A percentile compares a stretch with the other conserved stretches of the same genome.
These are phyloP conservation scores for Cordyceps cicadae DNA, from an alignment of 2,329 filamentous ascomycete genomes.

Conservation along the genomic window DNA sequence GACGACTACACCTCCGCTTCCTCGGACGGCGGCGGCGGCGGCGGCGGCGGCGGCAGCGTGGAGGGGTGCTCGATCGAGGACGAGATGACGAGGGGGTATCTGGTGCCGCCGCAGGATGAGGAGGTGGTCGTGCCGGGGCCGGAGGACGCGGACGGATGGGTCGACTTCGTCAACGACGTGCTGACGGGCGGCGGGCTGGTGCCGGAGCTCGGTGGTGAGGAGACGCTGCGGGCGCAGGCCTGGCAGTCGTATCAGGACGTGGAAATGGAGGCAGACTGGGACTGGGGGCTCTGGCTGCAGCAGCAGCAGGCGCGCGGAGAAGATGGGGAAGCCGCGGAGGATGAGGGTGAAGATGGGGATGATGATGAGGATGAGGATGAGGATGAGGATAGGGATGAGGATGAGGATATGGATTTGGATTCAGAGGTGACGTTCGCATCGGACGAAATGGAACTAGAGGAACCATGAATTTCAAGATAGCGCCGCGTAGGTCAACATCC, in stretches of 20 bases:
- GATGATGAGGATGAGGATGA: neutral
- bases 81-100: constrained; percentile 26
- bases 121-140: constrained; percentile 13
- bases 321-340: no score
- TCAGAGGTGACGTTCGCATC: neutral
- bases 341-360: no score
- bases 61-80: constrained; percentile 20
- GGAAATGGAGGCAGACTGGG: constrained; percentile 14
- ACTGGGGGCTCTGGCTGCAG: constrained; percentile 18
- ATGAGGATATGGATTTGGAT: neutral
- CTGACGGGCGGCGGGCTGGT: constrained; percentile 19
- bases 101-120: constrained; percentile 17
- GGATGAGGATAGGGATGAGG: no score
- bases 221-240: constrained; percentile 18
- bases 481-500: no score
- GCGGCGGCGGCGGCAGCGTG: constrained; percentile 10
- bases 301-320: constrained; percentile 1
- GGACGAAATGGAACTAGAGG: neutral
- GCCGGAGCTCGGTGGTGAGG: constrained; percentile 18
- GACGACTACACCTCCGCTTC: constrained; percentile 14
- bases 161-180: constrained; percentile 19
- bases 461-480: no score
- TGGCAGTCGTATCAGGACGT: constrained; percentile 16
- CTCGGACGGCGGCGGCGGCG: neutral
- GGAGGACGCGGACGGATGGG: constrained; percentile 20